These are phyloP conservation scores for Xylariales sp. DNA, from an alignment of 2,329 filamentous ascomycete genomes.

Conservation along the genomic window DNA sequence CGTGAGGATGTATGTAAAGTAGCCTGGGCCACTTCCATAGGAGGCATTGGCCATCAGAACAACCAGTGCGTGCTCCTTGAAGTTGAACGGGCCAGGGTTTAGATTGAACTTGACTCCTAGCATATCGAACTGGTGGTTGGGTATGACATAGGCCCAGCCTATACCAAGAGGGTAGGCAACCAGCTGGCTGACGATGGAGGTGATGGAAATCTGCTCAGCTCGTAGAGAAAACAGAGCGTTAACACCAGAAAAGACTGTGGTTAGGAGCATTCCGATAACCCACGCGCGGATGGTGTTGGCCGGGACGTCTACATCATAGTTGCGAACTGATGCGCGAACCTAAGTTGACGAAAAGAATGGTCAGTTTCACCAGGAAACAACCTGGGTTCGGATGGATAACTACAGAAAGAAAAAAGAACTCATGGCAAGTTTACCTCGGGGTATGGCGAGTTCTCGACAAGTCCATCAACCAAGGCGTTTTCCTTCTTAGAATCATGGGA, in stretches of 20 bases:
- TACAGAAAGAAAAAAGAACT: too few relatives aligned
- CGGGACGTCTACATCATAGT: slow-evolving; percentile 36
- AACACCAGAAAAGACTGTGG: slow-evolving; percentile 33
- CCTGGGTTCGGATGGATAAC: too few relatives aligned
- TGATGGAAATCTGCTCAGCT: slow-evolving; percentile 30
- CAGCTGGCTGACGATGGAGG: slow-evolving; percentile 32
- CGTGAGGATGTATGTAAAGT: too few relatives aligned
- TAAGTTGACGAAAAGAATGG: too few relatives aligned
- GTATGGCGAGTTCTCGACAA: slow-evolving; percentile 33
- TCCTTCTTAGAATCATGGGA: slow-evolving; percentile 26
- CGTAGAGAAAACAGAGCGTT: slow-evolving; percentile 32
- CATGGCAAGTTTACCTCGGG: too few relatives aligned
- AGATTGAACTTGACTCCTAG: slow-evolving; percentile 39
- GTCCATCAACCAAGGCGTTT: slow-evolving; percentile 24
- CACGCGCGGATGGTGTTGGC: slow-evolving; percentile 39
- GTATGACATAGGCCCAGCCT: slow-evolving; percentile 36
- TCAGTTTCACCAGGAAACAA: too few relatives aligned
- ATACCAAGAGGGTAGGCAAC: slow-evolving; percentile 39
- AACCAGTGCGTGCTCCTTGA: slow-evolving; percentile 41
- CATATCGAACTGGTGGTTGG: slow-evolving; percentile 32
- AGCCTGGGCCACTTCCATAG: too few relatives aligned
- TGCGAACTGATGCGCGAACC: slow-evolving; percentile 39
- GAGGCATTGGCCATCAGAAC: slow-evolving; percentile 40
- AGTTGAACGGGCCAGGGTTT: slow-evolving; percentile 39
- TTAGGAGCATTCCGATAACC: slow-evolving; percentile 39